Conservation (phyloP, 257 asterid species). For the Scutellaria baicalensis region DNA sequence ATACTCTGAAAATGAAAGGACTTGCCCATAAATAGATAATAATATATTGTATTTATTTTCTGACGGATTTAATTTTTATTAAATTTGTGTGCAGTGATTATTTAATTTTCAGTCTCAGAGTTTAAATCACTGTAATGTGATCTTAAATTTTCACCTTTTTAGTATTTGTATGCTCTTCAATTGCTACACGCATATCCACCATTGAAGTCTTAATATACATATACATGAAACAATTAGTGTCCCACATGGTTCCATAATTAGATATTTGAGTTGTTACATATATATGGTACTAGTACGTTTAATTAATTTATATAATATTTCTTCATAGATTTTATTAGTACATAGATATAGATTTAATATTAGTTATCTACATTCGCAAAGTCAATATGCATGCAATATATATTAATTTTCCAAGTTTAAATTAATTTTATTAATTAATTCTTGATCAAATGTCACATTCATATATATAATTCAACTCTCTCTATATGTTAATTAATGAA, state of each 20-base stretch:
- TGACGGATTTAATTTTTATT: background rate
- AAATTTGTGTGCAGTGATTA: background rate
- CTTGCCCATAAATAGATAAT: background rate
- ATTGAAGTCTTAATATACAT: too few species aligned
- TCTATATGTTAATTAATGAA: too few species aligned
- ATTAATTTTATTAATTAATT: too few species aligned
- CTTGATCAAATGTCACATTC: background rate
- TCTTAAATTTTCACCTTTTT: background rate
- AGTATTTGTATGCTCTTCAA: constrained; percentile 5
- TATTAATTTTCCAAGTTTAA: too few species aligned
- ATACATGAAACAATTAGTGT: too few species aligned
- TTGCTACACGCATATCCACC: background rate
- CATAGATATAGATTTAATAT: too few species aligned
- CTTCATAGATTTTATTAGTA: too few species aligned
- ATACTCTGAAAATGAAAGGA: constrained; percentile 16
- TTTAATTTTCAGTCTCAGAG: background rate
- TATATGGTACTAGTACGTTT: too few species aligned
- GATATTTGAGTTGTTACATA: too few species aligned
- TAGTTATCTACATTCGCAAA: background rate
- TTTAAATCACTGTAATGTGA: background rate
- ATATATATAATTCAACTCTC: background rate
- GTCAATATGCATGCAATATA: too few species aligned
- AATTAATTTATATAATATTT: too few species aligned
- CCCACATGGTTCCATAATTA: too few species aligned
- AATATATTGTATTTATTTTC: background rate